Evolutionary conservation across 192 early-diverging fungal genomes (phyloP).

Genomic region (Diversispora eburnea): DNA sequence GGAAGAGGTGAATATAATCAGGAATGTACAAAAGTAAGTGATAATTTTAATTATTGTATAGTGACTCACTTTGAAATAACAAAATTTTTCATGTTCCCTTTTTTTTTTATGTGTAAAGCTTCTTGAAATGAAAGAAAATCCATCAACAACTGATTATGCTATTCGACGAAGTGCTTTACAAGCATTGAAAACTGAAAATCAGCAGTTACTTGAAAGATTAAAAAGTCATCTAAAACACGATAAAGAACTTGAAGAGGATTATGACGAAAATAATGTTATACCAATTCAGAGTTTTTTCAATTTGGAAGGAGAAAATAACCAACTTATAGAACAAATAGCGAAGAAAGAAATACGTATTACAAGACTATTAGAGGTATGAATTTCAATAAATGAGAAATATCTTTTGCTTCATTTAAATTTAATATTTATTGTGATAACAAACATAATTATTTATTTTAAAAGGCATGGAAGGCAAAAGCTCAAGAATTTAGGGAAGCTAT

Average conservation of each 20-base stretch:
- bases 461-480: slow-evolving; percentile 63
- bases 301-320: slow-evolving; percentile 54
- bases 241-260: slow-evolving; percentile 20
- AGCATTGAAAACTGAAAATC: slow-evolving; percentile 67
- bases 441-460: background rate
- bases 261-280: slow-evolving; percentile 21
- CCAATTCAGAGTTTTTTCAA: slow-evolving; percentile 56
- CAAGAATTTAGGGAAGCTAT: slow-evolving; percentile 75
- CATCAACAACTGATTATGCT: slow-evolving; percentile 59
- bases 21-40: slow-evolving; percentile 44
- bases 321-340: slow-evolving; percentile 50
- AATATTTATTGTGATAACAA: background rate
- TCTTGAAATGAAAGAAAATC: slow-evolving; percentile 75
- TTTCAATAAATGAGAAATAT: background rate
- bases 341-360: slow-evolving; percentile 64
- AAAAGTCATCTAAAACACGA: slow-evolving; percentile 23
- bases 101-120: slow-evolving; percentile 27
- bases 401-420: background rate
- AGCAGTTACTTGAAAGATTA: slow-evolving; percentile 48
- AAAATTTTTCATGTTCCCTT: too few relatives aligned
- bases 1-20: slow-evolving; percentile 63
- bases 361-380: slow-evolving; percentile 62
- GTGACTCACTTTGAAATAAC: background rate
- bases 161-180: slow-evolving; percentile 69
- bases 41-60: background rate